Conservation (phyloP, 306 rosid genomes). For the Prunus mongolica region DNA sequence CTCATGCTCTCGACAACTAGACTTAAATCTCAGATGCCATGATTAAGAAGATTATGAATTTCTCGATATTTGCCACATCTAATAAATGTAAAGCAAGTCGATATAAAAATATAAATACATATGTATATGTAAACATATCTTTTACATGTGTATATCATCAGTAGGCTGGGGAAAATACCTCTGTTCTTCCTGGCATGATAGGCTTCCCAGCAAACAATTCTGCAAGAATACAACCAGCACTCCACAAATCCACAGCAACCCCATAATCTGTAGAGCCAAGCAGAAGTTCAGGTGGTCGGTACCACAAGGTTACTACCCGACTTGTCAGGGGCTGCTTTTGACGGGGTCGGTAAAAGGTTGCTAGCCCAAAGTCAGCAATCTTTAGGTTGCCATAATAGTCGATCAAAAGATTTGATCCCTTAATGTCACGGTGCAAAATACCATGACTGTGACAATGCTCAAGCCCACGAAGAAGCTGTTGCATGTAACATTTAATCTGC, state of each 20-base stretch:
- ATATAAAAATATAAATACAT: background rate
- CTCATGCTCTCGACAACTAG: background rate
- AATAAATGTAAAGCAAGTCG: background rate
- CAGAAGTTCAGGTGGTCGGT: conserved; percentile 86
- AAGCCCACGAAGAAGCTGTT: conserved; percentile 70
- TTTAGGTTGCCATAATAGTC: conserved; percentile 66
- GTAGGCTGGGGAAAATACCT: conserved; percentile 45
- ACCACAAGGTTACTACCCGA: conserved; percentile 89
- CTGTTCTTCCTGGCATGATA: conserved; percentile 87
- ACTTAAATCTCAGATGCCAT: background rate
- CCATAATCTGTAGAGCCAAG: conserved; percentile 79
- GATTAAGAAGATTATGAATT: background rate
- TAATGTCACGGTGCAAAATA: conserved; percentile 84
- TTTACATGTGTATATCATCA: background rate
- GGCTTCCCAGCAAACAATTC: conserved; percentile 78
- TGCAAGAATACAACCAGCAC: conserved; percentile 88
- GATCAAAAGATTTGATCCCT: conserved; percentile 75
- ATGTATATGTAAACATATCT: background rate
- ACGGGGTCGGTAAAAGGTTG: conserved; percentile 46
- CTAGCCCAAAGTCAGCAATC: conserved; percentile 84
- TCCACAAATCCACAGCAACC: conserved; percentile 80
- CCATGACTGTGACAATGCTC: conserved; percentile 77
- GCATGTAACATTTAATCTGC: conserved; percentile 83
- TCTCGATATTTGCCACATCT: background rate
- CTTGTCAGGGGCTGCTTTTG: conserved; percentile 75